phyloP scores from a whole-genome alignment of 164 flowering plant species.

The Nymphaea colorata region DNA sequence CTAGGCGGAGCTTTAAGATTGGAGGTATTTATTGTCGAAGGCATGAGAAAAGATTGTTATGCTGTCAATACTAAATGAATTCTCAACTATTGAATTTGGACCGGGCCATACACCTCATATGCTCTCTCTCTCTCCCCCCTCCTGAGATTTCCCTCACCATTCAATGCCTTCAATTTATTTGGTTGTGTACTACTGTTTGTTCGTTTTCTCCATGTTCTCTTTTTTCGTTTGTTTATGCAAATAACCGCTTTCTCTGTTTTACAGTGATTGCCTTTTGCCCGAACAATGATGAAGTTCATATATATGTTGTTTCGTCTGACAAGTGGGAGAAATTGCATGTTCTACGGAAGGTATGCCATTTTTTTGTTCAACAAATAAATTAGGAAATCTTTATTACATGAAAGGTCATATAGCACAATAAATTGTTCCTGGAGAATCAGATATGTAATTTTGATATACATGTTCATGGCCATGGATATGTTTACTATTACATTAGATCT shows the following conservation, averaged over 20 bases:
- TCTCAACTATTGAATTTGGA: background rate
- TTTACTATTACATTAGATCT: background rate
- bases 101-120: background rate
- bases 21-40: no score
- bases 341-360: conserved; percentile 66
- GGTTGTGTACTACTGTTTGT: background rate
- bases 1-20: no score
- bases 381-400: background rate
- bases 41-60: no score
- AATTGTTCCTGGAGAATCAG: background rate
- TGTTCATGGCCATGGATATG: background rate
- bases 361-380: background rate
- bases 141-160: background rate
- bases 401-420: background rate
- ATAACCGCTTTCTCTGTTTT: background rate
- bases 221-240: background rate
- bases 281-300: conserved; percentile 82
- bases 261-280: conserved; percentile 94
- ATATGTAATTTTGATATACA: no score
- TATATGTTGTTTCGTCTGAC: conserved; percentile 41
- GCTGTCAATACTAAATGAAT: no score
- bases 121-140: background rate
- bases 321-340: conserved; percentile 83
- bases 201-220: background rate
- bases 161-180: background rate